Conservation (phyloP, 2,329 filamentous ascomycete species). For the Blastomyces silverae region DNA sequence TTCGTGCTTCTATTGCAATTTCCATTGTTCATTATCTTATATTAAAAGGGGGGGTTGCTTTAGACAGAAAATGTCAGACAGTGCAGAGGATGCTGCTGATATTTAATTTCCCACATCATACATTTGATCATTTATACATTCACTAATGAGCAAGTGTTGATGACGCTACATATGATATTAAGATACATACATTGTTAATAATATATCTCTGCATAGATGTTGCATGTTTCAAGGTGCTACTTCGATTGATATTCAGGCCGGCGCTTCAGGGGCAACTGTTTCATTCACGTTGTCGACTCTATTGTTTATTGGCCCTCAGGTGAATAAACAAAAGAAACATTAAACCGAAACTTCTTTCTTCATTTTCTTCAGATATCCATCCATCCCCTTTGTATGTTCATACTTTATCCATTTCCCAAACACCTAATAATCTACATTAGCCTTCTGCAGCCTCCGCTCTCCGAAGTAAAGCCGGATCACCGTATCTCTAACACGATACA, state of each 20-base stretch:
- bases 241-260: not conserved
- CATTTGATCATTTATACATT: not conserved
- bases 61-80: too few species aligned
- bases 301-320: not conserved
- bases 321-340: not conserved
- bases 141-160: not conserved
- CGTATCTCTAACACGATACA: not conserved
- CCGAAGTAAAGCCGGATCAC: not conserved
- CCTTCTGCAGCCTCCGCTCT: not conserved
- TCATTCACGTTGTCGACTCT: not conserved
- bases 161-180: not conserved
- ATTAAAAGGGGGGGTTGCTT: too few species aligned
- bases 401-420: not conserved
- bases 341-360: not conserved
- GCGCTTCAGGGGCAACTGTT: not conserved
- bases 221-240: not conserved
- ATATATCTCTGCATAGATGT: not conserved
- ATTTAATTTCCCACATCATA: not conserved
- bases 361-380: not conserved
- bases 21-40: too few species aligned
- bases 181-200: not conserved
- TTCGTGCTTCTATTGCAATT: not conserved
- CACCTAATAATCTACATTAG: not conserved
- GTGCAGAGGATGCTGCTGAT: not conserved
- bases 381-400: not conserved